These are phyloP conservation scores for Hemileia vastatrix DNA, from an alignment of 1,284 basidiomycete species.

Conservation along the genomic window DNA sequence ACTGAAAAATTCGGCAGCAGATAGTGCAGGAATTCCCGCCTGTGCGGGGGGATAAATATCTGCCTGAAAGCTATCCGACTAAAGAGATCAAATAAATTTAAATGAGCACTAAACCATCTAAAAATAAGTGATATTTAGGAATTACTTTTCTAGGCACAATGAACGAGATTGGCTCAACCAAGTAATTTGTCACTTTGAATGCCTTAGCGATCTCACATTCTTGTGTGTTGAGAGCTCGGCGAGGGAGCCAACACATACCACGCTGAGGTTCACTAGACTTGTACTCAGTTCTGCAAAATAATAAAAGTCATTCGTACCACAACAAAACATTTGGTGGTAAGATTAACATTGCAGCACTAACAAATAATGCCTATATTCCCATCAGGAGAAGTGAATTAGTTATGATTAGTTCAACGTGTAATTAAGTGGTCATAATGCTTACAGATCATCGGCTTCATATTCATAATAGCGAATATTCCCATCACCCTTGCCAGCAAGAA, in stretches of 20 bases:
- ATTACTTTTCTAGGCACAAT: constrained; percentile 79
- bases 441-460: constrained; percentile 74
- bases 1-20: constrained; percentile 71
- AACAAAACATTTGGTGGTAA: too few relatives aligned
- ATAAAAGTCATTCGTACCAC: too few relatives aligned
- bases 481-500: constrained; percentile 69
- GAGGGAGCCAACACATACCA: constrained; percentile 89
- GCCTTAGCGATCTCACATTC: constrained; percentile 94
- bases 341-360: too few relatives aligned
- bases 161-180: constrained; percentile 81
- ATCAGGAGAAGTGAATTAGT: not conserved
- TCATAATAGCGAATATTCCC: constrained; percentile 95
- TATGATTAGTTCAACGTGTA: not conserved
- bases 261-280: constrained; percentile 85
- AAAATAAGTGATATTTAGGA: not conserved
- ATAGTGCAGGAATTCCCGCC: constrained; percentile 66
- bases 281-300: constrained; percentile 59
- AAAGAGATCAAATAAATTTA: not conserved
- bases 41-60: constrained; percentile 90
- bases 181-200: constrained; percentile 70
- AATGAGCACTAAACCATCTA: not conserved
- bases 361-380: constrained; percentile 48
- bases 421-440: constrained; percentile 29
- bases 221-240: constrained; percentile 71
- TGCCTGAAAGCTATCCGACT: constrained; percentile 79